Conservation (phyloP, 2,329 filamentous ascomycete species). For the Microsporum audouinii region DNA sequence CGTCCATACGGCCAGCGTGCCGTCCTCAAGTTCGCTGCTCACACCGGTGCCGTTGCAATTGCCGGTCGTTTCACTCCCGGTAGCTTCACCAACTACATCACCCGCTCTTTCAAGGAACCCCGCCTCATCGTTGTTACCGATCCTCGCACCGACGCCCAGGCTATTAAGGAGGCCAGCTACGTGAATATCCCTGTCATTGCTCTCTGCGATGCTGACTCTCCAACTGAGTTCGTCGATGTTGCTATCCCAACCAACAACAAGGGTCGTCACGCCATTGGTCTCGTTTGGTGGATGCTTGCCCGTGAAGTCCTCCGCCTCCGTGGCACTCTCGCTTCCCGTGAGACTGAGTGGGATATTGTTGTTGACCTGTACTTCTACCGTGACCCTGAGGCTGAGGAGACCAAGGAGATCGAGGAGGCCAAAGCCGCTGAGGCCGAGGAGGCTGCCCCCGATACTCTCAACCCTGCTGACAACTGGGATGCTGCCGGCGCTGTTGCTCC, state of each 20-base stretch:
- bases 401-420: constrained; percentile 82
- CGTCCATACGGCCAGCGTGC: constrained; percentile 99
- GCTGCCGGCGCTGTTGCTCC: constrained; percentile 54
- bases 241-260: constrained; percentile 99
- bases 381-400: constrained; percentile 97
- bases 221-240: constrained; percentile 98
- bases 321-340: constrained; percentile 89
- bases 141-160: constrained; percentile 98
- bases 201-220: constrained; percentile 97
- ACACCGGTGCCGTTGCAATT: constrained; percentile 96
- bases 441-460: constrained; percentile 71
- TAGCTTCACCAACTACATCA: constrained; percentile 99
- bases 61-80: constrained; percentile 99
- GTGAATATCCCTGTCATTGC: constrained; percentile 99
- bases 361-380: constrained; percentile 99
- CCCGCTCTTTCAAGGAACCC: constrained; percentile 99
- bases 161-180: constrained; percentile 99
- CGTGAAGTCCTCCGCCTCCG: constrained; percentile 99
- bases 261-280: constrained; percentile 96
- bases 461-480: constrained; percentile 69
- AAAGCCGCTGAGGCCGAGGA: constrained; percentile 80
- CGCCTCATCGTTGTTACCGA: constrained; percentile 99
- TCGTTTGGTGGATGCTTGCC: constrained; percentile 98
- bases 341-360: constrained; percentile 98
- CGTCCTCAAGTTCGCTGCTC: constrained; percentile 97